Evolutionary conservation across 1,139 yeast species (phyloP), one percentile per base, ranked within the genome.

Genomic region (Yamadazyma sp.): DNA sequence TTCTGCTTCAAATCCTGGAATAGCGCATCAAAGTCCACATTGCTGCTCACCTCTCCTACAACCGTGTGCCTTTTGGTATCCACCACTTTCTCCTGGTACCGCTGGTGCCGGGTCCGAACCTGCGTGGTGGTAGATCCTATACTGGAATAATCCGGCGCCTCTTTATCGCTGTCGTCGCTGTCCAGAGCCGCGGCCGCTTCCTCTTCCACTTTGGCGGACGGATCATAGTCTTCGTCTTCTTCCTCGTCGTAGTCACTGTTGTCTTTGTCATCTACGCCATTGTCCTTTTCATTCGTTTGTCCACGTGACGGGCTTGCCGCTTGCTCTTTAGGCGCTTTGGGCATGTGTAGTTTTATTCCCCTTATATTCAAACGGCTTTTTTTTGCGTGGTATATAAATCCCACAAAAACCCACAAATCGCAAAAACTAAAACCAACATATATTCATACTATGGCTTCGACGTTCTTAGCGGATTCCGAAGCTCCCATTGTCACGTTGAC

Each of bases 221-320:
- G 85, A 41, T 75, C 75, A 54, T 73, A 82, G 47, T 82, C 87
- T 37, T 78, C 84, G 43, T 80, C 86, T 29, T 80, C 86, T 37
- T 80, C 82, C 46, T 81, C 87, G 30, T 71, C 66, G 42, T 79
- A 78, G 4, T 56, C 34, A 20, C 17, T 20, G 11, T 18, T 26
- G 29, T 26, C 16, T 26, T n/a, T 8, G 16, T 26, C 16, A 4
- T 26, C 6, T 13, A 6, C 16, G 9, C 29, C n/a, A n/a, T n/a
- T n/a, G n/a, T n/a, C n/a, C n/a, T n/a, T n/a, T n/a, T n/a, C n/a
- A n/a, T n/a, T n/a, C n/a, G n/a, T n/a, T n/a, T n/a, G n/a, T n/a
- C n/a, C n/a, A 21, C 9, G 9, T 24, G 11, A 6, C 6, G 11
- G 16, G 3, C 8, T 25, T 4, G 10, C 20, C 29, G 15, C 20